Conservation (phyloP, 257 asterid genomes). For the Sherardia arvensis region DNA sequence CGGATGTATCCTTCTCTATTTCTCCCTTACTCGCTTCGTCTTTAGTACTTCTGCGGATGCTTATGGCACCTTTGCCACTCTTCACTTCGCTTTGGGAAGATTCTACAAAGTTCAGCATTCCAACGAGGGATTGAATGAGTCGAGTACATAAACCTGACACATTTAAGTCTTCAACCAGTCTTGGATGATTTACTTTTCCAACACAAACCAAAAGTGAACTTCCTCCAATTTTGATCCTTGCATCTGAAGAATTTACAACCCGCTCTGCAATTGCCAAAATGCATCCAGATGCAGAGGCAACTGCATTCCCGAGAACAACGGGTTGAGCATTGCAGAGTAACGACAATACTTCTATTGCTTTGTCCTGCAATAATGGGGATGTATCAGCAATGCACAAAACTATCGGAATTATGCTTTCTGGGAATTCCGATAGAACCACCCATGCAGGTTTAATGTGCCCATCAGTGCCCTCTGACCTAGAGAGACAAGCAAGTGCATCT, state of each 20-base stretch:
- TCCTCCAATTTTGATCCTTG: constrained; percentile 77
- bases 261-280: constrained; percentile 62
- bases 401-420: constrained; percentile 64
- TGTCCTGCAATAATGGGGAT: constrained; percentile 70
- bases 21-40: constrained; percentile 38
- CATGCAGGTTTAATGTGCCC: constrained; percentile 72
- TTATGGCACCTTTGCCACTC: constrained; percentile 41
- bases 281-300: constrained; percentile 66
- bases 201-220: constrained; percentile 87
- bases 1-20: constrained; percentile 54
- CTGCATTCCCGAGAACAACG: constrained; percentile 53
- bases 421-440: constrained; percentile 80
- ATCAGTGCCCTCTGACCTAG: constrained; percentile 47
- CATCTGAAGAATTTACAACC: constrained; percentile 53
- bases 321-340: constrained; percentile 71
- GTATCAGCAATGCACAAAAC: constrained; percentile 79
- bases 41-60: constrained; percentile 55
- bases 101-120: constrained; percentile 50
- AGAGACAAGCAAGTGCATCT: constrained; percentile 80
- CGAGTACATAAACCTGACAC: constrained; percentile 48
- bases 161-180: constrained; percentile 64
- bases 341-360: constrained; percentile 75
- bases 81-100: constrained; percentile 43
- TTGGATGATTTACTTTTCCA: constrained; percentile 72
- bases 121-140: constrained; percentile 72